These are phyloP conservation scores for Oryza punctata DNA, from an alignment of 176 grass and related monocot genomes.

Conservation along the genomic window DNA sequence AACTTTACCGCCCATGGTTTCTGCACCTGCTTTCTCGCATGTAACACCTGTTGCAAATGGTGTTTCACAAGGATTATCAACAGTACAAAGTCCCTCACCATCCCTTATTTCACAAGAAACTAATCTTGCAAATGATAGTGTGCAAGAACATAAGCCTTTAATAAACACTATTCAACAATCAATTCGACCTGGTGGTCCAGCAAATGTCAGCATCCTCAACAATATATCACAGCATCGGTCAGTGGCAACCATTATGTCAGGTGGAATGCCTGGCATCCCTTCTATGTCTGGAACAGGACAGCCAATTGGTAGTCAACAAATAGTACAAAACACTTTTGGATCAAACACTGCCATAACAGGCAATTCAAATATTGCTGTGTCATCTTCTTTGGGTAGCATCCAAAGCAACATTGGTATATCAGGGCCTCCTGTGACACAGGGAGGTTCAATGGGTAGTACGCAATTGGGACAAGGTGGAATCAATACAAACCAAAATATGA, in stretches of 20 bases:
- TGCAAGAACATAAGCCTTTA: conserved; percentile 87
- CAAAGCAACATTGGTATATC: conserved; percentile 66
- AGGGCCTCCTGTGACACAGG: conserved; percentile 61
- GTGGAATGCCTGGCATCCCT: conserved; percentile 74
- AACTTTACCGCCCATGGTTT: conserved; percentile 56
- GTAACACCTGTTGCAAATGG: conserved; percentile 58
- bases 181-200: conserved; percentile 65
- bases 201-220: conserved; percentile 86
- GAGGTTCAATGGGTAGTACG: conserved; percentile 56
- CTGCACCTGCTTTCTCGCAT: conserved; percentile 62
- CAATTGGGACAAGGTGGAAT: conserved; percentile 87
- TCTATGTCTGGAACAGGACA: conserved; percentile 68
- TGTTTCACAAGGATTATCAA: conserved; percentile 62
- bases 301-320: conserved; percentile 55
- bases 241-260: conserved; percentile 76
- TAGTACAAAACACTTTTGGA: conserved; percentile 68
- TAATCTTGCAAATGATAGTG: conserved; percentile 60
- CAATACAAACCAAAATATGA: conserved; percentile 63
- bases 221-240: conserved; percentile 67
- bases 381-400: conserved; percentile 59
- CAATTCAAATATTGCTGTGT: conserved; percentile 66
- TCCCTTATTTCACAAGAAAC: conserved; percentile 85
- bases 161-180: conserved; percentile 63
- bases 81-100: conserved; percentile 71
- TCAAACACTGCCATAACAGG: conserved; percentile 59